Conservation (phyloP, 2,329 filamentous ascomycete genomes). For the Botrytis galanthina region DNA sequence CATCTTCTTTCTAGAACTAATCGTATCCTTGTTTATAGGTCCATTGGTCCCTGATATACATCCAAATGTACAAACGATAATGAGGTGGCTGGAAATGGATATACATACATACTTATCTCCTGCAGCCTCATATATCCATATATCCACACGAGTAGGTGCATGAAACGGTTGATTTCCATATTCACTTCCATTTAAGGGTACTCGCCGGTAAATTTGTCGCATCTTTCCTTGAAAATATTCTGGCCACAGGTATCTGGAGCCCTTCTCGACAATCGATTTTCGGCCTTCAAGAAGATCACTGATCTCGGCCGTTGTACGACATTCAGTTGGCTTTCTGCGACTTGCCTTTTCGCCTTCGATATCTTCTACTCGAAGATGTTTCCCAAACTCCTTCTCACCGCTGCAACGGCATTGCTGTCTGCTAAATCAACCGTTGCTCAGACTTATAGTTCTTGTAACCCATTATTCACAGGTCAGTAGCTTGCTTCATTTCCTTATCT, state of each 20-base stretch:
- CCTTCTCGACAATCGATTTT: neutral
- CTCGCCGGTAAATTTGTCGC: conserved; percentile 1
- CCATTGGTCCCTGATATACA: neutral
- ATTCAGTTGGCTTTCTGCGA: conserved; percentile 13
- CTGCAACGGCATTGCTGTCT: conserved; percentile 28
- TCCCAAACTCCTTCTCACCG: conserved; percentile 28
- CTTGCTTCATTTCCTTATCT: neutral
- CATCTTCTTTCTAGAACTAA: conserved; percentile 4
- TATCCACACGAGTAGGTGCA: conserved; percentile 17
- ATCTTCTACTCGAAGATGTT: conserved; percentile 28
- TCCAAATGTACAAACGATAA: neutral
- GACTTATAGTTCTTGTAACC: conserved; percentile 57
- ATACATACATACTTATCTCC: neutral
- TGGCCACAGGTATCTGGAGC: conserved; percentile 1
- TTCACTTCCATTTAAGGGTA: conserved; percentile 2
- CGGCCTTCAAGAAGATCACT: neutral
- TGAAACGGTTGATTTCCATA: conserved; percentile 11
- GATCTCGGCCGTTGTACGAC: conserved; percentile 11
- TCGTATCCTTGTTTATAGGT: neutral
- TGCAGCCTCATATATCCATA: conserved; percentile 14
- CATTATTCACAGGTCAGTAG: conserved; percentile 43
- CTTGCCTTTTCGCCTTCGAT: conserved; percentile 7
- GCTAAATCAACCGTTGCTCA: conserved; percentile 43
- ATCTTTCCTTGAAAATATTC: neutral
- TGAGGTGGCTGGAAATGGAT: conserved; percentile 19